Base-by-base conservation (phyloP, 768 basidiomycete genomes). In the Suillus subalutaceus region DNA sequence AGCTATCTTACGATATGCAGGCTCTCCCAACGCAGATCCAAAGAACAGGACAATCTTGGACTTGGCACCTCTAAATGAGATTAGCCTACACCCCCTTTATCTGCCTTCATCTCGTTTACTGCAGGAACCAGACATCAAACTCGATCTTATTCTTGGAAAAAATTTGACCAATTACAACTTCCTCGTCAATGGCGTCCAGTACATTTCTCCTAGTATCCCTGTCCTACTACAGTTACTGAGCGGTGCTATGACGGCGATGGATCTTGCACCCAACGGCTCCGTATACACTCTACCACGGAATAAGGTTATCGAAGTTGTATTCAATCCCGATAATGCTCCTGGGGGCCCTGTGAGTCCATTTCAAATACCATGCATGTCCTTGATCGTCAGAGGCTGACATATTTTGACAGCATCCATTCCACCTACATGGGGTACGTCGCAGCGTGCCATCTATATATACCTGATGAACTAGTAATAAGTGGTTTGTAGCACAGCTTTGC, bases 161-260 rank as follows among this genome's bases (percentile, higher is more conserved):
- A 67, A 64, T 2, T 63, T 73, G 2, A 43, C 65, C 5, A 82
- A 75, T 63, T 52, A 30, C 15, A 26, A 30, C 26, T 52, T 52
- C 26, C 72, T 56, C 6, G 72, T 80, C 18, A 83, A 83, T 52
- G 78, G 77, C 23, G 68, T 72, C 10, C 66, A 71, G 2, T 84
- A 80, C 61, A 35, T 59, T 23, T 74, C 80, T 12, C 83, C 82
- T 0, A 72, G 75, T 7, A 72, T 73, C 2, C 85, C 85, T 2
- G 83, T 85, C 2, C 71, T 86, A 5, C 69, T 86, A 59, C 85
- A 86, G 62, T 73, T 82, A 52, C 53, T 85, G 44, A 83, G 79
- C 59, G 84, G 84, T 6, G 70, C 76, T 0, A 61, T 61, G 10
- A 71, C 74, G 5, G 75, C 84, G 0, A 70, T 75, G 18, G 72